Evolutionary conservation across 2,329 filamentous ascomycete genomes (phyloP).

Genomic region (Ophiobolus disseminans): DNA sequence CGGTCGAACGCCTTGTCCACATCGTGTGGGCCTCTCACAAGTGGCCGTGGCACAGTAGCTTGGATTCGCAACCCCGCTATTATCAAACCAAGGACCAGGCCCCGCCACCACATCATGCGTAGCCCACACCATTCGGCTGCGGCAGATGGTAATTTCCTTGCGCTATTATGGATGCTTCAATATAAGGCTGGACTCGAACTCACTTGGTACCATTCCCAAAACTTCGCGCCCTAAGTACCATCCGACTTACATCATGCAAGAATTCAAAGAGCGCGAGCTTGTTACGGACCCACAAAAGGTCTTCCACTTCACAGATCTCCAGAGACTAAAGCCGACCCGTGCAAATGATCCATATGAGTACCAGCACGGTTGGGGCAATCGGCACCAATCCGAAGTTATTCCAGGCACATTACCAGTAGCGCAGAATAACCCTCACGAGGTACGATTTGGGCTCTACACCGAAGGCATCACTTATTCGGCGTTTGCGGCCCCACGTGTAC

Average conservation of each 20-base stretch:
- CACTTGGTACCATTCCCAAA: constrained; percentile 13
- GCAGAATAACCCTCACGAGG: constrained; percentile 53
- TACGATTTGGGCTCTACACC: constrained; percentile 54
- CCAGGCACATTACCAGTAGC: constrained; percentile 53
- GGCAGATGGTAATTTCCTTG: constrained; percentile 37
- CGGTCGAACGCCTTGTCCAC: constrained; percentile 15
- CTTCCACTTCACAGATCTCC: constrained; percentile 50
- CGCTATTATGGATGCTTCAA: constrained; percentile 28
- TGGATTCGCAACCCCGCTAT: constrained; percentile 35
- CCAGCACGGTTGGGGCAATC: constrained; percentile 48
- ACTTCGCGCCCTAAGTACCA: not conserved
- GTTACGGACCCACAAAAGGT: constrained; percentile 46
- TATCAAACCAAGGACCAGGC: constrained; percentile 24
- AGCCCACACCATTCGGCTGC: constrained; percentile 37
- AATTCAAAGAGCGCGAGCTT: constrained; percentile 46
- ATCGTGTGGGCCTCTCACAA: constrained; percentile 26
- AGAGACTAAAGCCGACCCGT: constrained; percentile 47
- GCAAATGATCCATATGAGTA: constrained; percentile 50
- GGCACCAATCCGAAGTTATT: constrained; percentile 52
- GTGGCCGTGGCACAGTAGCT: constrained; percentile 20
- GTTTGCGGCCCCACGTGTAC: constrained; percentile 52
- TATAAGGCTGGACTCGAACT: constrained; percentile 35
- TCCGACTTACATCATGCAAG: constrained; percentile 30
- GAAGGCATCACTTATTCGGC: constrained; percentile 56
- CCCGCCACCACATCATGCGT: constrained; percentile 45